phyloP scores from a whole-genome alignment of 192 early-diverging fungal genomes.

The Coemansia brasiliensis region DNA sequence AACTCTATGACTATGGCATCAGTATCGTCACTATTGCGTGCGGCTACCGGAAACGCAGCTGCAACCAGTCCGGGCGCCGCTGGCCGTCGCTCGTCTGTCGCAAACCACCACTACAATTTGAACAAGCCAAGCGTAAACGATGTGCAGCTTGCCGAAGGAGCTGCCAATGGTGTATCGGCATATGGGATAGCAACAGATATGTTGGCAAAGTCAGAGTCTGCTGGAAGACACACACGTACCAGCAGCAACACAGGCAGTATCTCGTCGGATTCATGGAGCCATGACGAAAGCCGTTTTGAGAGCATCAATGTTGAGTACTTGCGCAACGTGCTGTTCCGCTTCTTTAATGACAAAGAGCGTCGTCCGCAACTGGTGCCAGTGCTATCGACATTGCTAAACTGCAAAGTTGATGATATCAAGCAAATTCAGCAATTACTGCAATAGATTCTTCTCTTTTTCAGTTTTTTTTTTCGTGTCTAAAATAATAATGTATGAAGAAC shows the following conservation, averaged over 20 bases:
- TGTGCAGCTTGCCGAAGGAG: not conserved
- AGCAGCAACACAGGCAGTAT: conserved; percentile 29
- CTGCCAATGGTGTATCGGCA: not conserved
- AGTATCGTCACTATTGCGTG: conserved; percentile 51
- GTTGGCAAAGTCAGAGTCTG: not conserved
- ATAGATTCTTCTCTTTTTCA: not conserved
- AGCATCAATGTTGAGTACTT: conserved; percentile 52
- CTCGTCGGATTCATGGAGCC: conserved; percentile 15
- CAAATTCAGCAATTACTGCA: conserved; percentile 45
- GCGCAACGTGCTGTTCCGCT: conserved; percentile 53
- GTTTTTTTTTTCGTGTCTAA: not conserved
- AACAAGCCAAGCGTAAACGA: not conserved
- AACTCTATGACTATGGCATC: conserved; percentile 51
- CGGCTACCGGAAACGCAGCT: conserved; percentile 38
- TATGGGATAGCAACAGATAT: too few relatives aligned
- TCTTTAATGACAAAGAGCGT: conserved; percentile 55
- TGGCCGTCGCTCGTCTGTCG: not conserved
- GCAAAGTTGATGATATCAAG: conserved; percentile 63
- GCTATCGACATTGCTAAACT: conserved; percentile 62
- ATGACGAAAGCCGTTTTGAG: conserved; percentile 8
- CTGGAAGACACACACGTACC: conserved; percentile 19
- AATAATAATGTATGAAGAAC: not conserved
- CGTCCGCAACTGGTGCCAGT: conserved; percentile 65
- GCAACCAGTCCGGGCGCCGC: not conserved
- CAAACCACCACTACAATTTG: not conserved